Evolutionary conservation across 2,329 filamentous ascomycete species (phyloP), one percentile per base, ranked within the genome.

Genomic region (Coniochaeta hoffmannii): DNA sequence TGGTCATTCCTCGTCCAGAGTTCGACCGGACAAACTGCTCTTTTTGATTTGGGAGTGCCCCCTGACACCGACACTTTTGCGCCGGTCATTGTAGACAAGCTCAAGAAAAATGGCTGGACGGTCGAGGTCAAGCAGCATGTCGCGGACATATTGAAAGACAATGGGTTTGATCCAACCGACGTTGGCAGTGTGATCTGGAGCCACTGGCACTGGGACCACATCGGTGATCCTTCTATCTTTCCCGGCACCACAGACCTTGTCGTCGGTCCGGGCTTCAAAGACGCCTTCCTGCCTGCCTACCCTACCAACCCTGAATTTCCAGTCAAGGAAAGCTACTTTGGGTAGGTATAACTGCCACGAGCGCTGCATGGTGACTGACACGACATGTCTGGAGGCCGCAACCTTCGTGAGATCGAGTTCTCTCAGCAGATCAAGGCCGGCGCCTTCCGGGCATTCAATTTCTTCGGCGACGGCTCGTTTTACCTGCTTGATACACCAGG

Each of bases 151-250:
- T 56, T 61, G 17, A 53, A 38, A 14, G 50, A 55, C 11, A 34
- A 57, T 19, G 59, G 55, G 12, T 38, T 58, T 6, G 54, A 55
- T 22, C 31, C 38, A 12, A 38, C 46, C 36, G 50, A 54, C n/a
- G 55, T 60, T 12, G 19, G 55, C 3, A 57, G 55, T 17, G 34
- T 60, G 14, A 55, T 60, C 19, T 61, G 59, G 58, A 62, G 61
- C 38, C 63, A 65, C 54, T 59, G 56, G 35, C 63, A 64, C 46
- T 65, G 56, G 53, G 63, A 64, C 32, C 63, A 65, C 53, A 58
- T 56, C 17, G 63, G 63, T 28, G 60, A 63, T 51, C 53, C 56
- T 5, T 28, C 50, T 5, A 56, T 53, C 4, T 65, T 65, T 32
- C 63, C 63, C 11, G 26, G 36, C 1, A 57, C 58, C 14, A 59